A percentile compares a stretch with the other conserved stretches of the same genome.
phyloP scores from a whole-genome alignment of 306 rosid genomes.

The Senna siamea region DNA sequence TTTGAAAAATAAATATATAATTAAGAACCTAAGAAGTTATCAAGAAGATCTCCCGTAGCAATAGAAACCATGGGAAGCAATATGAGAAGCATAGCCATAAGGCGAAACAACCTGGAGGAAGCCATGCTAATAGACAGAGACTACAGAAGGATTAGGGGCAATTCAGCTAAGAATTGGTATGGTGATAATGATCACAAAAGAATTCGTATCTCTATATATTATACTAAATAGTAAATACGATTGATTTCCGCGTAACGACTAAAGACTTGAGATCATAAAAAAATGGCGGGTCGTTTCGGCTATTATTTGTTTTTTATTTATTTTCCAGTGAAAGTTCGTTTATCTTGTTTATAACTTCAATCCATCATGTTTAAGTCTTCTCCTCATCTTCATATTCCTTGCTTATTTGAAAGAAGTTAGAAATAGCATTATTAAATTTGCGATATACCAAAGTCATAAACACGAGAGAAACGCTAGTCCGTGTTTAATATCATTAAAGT shows the following conservation, averaged over 20 bases:
- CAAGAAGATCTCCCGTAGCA: conserved; percentile 18
- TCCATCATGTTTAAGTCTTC: too few species aligned
- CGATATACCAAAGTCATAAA: too few species aligned
- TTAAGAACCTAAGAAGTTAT: conserved; percentile 41
- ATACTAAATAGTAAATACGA: background rate
- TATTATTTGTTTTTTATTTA: background rate
- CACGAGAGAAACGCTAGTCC: background rate
- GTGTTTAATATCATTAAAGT: background rate
- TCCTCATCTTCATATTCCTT: background rate
- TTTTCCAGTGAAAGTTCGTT: background rate
- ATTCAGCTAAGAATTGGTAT: background rate
- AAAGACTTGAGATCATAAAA: conserved; percentile 12
- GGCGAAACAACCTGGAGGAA: conserved; percentile 39
- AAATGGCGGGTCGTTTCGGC: background rate
- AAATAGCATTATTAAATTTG: background rate
- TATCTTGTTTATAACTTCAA: background rate
- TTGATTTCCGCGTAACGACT: background rate
- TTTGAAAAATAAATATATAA: too few species aligned
- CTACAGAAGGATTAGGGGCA: background rate
- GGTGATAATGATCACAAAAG: conserved; percentile 1
- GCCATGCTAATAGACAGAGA: conserved; percentile 21
- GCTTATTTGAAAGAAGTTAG: background rate
- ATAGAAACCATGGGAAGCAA: conserved; percentile 31
- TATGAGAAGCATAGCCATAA: conserved; percentile 35
- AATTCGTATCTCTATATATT: background rate